Conservation (phyloP, 495 filamentous ascomycete species). For the Talaromyces wortmannii region DNA sequence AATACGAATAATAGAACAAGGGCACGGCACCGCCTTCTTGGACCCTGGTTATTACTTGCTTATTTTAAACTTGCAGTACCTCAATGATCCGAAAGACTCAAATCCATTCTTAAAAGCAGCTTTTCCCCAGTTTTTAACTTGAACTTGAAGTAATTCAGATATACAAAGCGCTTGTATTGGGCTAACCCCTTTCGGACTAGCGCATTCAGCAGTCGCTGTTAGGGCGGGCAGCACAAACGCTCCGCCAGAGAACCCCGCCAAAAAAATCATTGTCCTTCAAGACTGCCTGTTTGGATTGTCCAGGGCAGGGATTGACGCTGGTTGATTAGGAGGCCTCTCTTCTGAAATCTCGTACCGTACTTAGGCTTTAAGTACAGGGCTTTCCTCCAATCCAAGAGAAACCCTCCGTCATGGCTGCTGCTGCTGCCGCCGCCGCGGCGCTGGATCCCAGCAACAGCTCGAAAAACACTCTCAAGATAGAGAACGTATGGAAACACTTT, state of each 20-base stretch:
- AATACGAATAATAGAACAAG: no score
- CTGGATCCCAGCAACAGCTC: constrained; percentile 54
- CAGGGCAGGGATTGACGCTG: neutral
- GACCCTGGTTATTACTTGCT: no score
- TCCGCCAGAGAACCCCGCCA: neutral
- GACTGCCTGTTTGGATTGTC: neutral
- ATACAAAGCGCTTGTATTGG: no score
- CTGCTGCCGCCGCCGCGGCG: constrained; percentile 46
- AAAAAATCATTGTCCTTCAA: neutral
- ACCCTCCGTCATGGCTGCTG: constrained; percentile 37
- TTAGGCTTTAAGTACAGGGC: neutral
- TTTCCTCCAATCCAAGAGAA: neutral
- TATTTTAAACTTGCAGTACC: no score
- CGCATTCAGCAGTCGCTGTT: neutral
- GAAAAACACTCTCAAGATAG: constrained; percentile 65
- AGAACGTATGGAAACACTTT: constrained; percentile 48
- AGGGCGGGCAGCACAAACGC: neutral
- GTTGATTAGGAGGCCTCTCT: neutral
- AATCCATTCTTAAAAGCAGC: no score
- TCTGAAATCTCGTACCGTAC: neutral
- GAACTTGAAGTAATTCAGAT: no score
- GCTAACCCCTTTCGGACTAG: neutral
- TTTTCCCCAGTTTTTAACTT: no score
- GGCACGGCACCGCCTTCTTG: no score
- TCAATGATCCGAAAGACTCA: no score